phyloP scores from a whole-genome alignment of 371 early-diverging fungal genomes.

The Chytridium lagenaria region DNA sequence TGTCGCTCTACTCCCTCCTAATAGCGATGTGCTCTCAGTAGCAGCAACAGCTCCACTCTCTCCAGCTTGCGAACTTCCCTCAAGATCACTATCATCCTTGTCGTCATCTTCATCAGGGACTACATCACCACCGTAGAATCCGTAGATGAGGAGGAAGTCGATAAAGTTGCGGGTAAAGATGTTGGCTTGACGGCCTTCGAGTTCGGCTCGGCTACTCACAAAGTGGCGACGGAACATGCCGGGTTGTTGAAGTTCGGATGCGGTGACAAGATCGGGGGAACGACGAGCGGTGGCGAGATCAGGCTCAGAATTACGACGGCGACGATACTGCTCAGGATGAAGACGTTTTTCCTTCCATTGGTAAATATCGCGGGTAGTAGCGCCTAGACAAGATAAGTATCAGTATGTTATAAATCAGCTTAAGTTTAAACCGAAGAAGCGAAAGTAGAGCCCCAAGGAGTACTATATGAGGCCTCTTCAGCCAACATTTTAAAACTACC shows the following conservation, averaged over 20 bases:
- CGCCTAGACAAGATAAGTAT: conserved; percentile 75
- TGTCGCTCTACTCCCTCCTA: background rate
- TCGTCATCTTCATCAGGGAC: conserved; percentile 70
- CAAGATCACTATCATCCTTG: conserved; percentile 21
- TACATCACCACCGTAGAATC: conserved; percentile 95
- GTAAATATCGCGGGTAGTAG: conserved; percentile 87
- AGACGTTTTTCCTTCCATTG: conserved; percentile 81
- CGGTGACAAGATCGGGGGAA: conserved; percentile 12
- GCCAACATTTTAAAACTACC: no score
- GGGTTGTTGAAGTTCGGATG: conserved; percentile 58
- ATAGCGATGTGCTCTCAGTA: no score
- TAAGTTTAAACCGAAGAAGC: no score
- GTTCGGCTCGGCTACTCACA: conserved; percentile 72
- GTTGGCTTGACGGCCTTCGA: conserved; percentile 53
- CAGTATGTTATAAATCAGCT: no score
- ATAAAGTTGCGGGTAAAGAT: conserved; percentile 82
- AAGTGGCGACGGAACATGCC: conserved; percentile 92
- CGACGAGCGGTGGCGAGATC: conserved; percentile 69
- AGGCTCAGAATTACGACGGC: conserved; percentile 37
- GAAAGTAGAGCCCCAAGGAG: no score
- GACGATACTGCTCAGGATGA: background rate
- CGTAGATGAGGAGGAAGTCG: conserved; percentile 91
- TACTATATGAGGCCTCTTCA: no score
- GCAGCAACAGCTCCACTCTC: background rate
- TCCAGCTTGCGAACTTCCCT: conserved; percentile 31